Evolutionary conservation across 108 stramenopile genomes (phyloP), one percentile per base, ranked within the genome.

Genomic region (Hondaea fermentalgiana): DNA sequence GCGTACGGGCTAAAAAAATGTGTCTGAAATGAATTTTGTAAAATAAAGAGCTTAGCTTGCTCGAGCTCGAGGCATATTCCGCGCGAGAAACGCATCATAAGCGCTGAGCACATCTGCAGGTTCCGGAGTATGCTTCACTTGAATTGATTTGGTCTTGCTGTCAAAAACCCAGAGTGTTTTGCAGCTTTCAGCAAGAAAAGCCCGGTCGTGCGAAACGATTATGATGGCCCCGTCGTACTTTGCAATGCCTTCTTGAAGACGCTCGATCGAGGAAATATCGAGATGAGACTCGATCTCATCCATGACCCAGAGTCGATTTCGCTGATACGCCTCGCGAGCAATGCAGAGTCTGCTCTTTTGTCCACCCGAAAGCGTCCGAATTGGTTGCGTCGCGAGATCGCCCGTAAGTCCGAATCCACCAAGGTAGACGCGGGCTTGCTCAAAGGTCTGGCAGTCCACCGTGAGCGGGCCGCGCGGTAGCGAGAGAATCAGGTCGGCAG

Each of bases 291-390:
- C 96, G 47, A 96, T 96, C 72, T 99, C 98, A 87, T 98, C 98
- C 94, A 99, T 95, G 28, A 99, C 92, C 72, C 98, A 92, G 8
- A 99, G 93, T 90, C 98, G 99, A 4, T 98, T 98, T 59, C 93
- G 95, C 59, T 95, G 91, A 90, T 95, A 98, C 19, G 97, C 95
- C 87, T 98, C 90, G 16, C 95, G 94, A 8, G 98, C 98, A 91
- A 99, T 98, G 35, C 97, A 96, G 35, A 99, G 97, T 10, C 99
- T 90, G 58, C 94, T 95, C 92, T 98, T 98, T 89, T 98, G 97
- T 8, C 99, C 99, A 55, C 99, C 99, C 45, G 94, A 95, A 19
- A 98, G 93, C 72, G 97, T 94, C 90, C 95, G 92, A 95, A 98
- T 97, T 19, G 98, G 98, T 87, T 97, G 97, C 44, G 96, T 57